phyloP scores from a whole-genome alignment of 176 grass and related monocot species.

The Oryza coarctata region DNA sequence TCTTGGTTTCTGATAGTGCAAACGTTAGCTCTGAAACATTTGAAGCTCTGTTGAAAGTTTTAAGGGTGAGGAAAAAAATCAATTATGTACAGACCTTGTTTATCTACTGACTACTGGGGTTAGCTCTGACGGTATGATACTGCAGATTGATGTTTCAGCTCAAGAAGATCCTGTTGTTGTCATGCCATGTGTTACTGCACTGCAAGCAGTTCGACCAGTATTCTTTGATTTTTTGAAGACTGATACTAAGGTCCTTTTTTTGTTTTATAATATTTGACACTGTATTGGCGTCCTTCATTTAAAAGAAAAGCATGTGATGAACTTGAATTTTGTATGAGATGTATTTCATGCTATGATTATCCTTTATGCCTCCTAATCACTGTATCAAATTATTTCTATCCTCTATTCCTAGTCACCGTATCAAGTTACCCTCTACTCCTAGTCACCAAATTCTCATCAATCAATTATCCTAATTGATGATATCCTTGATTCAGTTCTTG shows the following conservation, averaged over 20 bases:
- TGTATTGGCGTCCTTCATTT: neutral
- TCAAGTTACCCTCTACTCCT: neutral
- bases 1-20: slow-evolving; percentile 37
- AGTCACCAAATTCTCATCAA: neutral
- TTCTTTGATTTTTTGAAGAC: slow-evolving; percentile 72
- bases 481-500: neutral
- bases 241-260: slow-evolving; percentile 54
- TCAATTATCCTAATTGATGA: neutral
- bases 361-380: neutral
- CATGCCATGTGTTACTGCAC: slow-evolving; percentile 61
- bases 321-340: neutral
- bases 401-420: no score
- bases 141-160: slow-evolving; percentile 68
- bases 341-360: neutral
- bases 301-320: neutral
- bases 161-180: slow-evolving; percentile 50
- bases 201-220: slow-evolving; percentile 49
- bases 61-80: slow-evolving; percentile 66
- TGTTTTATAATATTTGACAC: neutral
- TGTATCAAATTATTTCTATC: neutral
- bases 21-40: slow-evolving; percentile 44
- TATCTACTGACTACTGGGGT: slow-evolving; percentile 28
- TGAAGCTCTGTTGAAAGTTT: slow-evolving; percentile 48
- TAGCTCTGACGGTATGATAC: slow-evolving; percentile 39
- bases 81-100: slow-evolving; percentile 20